Evolutionary conservation across 2,329 filamentous ascomycete genomes (phyloP), one percentile per base, ranked within the genome.

Genomic region (Paracoccidioides lutzii): DNA sequence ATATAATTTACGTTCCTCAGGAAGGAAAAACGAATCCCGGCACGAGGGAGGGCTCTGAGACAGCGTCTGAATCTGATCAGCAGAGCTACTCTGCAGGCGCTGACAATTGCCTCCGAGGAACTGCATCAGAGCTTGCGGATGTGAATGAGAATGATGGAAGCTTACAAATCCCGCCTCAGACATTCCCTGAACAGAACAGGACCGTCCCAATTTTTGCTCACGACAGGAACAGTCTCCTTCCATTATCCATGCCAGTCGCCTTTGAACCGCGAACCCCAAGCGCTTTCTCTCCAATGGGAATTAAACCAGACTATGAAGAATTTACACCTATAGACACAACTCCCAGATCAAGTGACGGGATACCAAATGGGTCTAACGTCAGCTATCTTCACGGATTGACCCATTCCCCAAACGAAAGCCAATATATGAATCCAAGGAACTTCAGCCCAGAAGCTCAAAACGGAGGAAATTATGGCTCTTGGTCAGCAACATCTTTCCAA

Each of bases 1-100:
- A 69, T 50, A 57, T 70, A 5, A 65, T 72, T 14, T 73, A 71
- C 58, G 68, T 73, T 22, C 60, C 66, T 53, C 70, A 72, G 58
- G 63, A 67, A 33, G 69, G 70, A 15, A 62, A 66, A 5, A 68
- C 63, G 51, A 63, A 51, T 48, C 63, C 14, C 69, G 67, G 60
- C 59, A 62, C 10, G 63, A 67, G 37, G 28, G 68, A 66, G 33
- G 67, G 69, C 9, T 64, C 65, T 0, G 46, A 50, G 3, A 50
- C n/a, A 37, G 33, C n/a, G 6, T 50, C 33, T 5, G 46, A 50
- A 10, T 50, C 46, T 15, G 46, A 38, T 15, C 46, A 50, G 15
- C 46, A 35, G 15, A 8, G 30, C 12, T 33, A 48, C 45, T 7
- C n/a, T 15, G 30, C 12, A 35, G 32, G 6, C 5, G 9, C 30